Evolutionary conservation across 2,329 filamentous ascomycete genomes (phyloP).

Genomic region (Arachnomyces sp.): DNA sequence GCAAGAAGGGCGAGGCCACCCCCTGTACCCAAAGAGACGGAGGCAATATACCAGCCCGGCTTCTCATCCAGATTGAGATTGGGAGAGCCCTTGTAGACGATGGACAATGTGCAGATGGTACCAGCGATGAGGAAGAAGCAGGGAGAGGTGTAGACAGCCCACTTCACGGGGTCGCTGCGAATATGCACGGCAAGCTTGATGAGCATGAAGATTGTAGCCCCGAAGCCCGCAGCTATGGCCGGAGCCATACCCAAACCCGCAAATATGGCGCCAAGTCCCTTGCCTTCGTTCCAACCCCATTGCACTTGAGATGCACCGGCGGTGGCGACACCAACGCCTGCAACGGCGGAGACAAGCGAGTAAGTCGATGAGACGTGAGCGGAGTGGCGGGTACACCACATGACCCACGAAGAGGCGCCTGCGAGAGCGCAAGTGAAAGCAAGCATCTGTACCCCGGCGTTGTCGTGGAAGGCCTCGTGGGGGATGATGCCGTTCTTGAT

Average conservation of each 20-base stretch:
- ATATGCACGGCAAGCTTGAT: conserved; percentile 65
- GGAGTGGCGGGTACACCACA: conserved; percentile 69
- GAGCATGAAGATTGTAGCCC: conserved; percentile 60
- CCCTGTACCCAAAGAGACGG: conserved; percentile 59
- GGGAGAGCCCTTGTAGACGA: conserved; percentile 75
- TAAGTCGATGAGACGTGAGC: conserved; percentile 67
- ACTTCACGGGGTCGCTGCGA: conserved; percentile 61
- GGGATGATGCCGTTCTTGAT: conserved; percentile 74
- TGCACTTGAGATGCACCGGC: conserved; percentile 54
- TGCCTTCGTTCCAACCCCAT: conserved; percentile 62
- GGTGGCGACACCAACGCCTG: conserved; percentile 60
- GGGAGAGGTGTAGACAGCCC: conserved; percentile 65
- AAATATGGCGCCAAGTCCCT: conserved; percentile 64
- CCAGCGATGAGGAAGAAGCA: conserved; percentile 70
- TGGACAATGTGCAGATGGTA: conserved; percentile 65
- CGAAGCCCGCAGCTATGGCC: conserved; percentile 56
- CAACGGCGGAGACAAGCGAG: conserved; percentile 60
- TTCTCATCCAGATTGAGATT: conserved; percentile 55
- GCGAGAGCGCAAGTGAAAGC: conserved; percentile 58
- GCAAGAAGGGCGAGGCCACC: conserved; percentile 51
- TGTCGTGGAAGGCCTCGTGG: conserved; percentile 46
- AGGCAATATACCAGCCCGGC: conserved; percentile 57
- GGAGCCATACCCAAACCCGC: conserved; percentile 65
- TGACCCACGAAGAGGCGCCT: conserved; percentile 63
- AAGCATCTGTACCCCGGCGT: conserved; percentile 60